These are phyloP conservation scores for Rhododendron vialii DNA, from an alignment of 148 eudicot species.

Conservation along the genomic window DNA sequence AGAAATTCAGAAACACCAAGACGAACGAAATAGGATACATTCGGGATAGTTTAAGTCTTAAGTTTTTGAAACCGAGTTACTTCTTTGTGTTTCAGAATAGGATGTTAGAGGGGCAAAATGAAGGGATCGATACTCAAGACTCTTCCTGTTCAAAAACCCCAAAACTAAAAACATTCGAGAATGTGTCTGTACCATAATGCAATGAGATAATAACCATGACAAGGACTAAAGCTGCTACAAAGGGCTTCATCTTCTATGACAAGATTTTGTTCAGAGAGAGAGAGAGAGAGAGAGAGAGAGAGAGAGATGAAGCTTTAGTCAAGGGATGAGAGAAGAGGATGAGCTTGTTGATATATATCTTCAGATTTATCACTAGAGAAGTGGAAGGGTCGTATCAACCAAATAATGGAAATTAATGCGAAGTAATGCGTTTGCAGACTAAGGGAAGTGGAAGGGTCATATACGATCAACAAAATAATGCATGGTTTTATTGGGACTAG, in stretches of 20 bases:
- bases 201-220: background rate
- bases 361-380: background rate
- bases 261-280: background rate
- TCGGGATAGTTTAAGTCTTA: background rate
- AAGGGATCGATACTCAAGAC: background rate
- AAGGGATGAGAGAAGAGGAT: background rate
- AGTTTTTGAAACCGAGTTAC: background rate
- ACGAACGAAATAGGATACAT: background rate
- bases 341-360: background rate
- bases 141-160: background rate
- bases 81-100: background rate
- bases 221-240: background rate
- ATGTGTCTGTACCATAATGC: background rate
- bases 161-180: background rate
- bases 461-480: background rate
- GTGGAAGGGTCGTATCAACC: background rate
- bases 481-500: background rate
- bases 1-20: background rate
- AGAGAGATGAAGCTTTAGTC: background rate
- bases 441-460: constrained; percentile 1
- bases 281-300: background rate
- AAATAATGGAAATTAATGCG: background rate
- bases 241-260: background rate
- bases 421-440: background rate
- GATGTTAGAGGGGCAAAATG: background rate